Evolutionary conservation across 2,329 filamentous ascomycete species (phyloP).

Genomic region (Clonostachys chloroleuca): DNA sequence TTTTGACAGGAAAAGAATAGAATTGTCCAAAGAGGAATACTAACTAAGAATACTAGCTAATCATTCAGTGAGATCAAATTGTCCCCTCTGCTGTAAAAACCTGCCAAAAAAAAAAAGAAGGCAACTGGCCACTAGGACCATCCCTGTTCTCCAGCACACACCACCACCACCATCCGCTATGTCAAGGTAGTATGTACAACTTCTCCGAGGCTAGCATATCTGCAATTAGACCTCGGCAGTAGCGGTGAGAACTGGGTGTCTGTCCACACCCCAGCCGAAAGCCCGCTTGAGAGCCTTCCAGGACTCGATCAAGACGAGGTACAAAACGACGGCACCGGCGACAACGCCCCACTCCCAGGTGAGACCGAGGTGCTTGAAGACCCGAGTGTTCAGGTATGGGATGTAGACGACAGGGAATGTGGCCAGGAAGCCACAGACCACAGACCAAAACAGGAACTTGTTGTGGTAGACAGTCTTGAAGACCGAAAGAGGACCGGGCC

Average conservation of each 20-base stretch:
- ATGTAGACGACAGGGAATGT: slow-evolving; percentile 65
- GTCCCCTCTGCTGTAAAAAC: too few species aligned
- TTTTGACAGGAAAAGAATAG: too few species aligned
- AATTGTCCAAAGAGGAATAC: too few species aligned
- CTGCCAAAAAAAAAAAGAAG: too few species aligned
- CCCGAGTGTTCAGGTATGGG: slow-evolving; percentile 58
- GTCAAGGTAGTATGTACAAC: too few species aligned
- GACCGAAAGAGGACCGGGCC: slow-evolving; percentile 41
- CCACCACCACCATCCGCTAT: too few species aligned
- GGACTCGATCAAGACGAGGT: slow-evolving; percentile 58
- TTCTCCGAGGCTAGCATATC: too few species aligned
- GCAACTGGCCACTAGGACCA: too few species aligned
- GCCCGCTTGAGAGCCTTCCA: slow-evolving; percentile 67
- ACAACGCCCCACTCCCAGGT: slow-evolving; percentile 72
- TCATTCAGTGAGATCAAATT: too few species aligned
- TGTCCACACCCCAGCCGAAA: slow-evolving; percentile 25
- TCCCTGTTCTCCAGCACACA: too few species aligned
- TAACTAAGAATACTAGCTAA: too few species aligned
- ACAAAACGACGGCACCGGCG: slow-evolving; percentile 50
- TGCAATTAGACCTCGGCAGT: too few species aligned
- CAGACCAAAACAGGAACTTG: slow-evolving; percentile 61
- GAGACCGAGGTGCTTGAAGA: slow-evolving; percentile 67
- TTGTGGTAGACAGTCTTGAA: slow-evolving; percentile 64
- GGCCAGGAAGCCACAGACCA: slow-evolving; percentile 53
- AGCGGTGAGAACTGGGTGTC: slow-evolving; percentile 5